A percentile compares a stretch with the other conserved stretches of the same genome.
phyloP scores from a whole-genome alignment of 2,329 filamentous ascomycete species.

The Phyllosticta citribraziliensis region DNA sequence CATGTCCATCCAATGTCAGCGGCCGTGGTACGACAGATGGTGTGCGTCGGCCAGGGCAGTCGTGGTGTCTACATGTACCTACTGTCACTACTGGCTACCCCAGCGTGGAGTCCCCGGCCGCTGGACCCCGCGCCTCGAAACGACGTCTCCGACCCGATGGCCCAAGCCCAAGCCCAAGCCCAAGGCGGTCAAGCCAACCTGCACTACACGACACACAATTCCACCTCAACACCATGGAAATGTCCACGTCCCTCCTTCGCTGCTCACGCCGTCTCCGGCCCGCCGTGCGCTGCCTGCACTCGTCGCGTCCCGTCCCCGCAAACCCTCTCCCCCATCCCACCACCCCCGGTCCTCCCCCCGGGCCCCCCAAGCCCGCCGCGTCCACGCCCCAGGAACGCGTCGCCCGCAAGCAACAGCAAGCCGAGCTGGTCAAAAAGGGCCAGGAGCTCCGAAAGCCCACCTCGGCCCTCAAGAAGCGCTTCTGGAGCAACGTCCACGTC shows the following conservation, averaged over 20 bases:
- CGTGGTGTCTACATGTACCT: too few species aligned
- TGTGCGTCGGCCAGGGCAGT: too few species aligned
- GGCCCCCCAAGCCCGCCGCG: constrained; percentile 41
- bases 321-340: constrained; percentile 48
- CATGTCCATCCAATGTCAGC: too few species aligned
- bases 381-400: constrained; percentile 39
- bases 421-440: constrained; percentile 38
- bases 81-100: too few species aligned
- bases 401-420: constrained; percentile 41
- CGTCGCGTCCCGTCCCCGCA: constrained; percentile 34
- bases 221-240: background rate
- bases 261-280: background rate
- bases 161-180: too few species aligned
- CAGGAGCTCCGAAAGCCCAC: constrained; percentile 38
- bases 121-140: background rate
- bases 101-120: too few species aligned
- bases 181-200: too few species aligned
- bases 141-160: too few species aligned
- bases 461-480: constrained; percentile 56
- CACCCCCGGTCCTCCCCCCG: constrained; percentile 50
- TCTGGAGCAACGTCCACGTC: constrained; percentile 80
- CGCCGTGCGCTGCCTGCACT: constrained; percentile 31
- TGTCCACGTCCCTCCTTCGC: too few species aligned
- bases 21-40: too few species aligned
- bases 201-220: too few species aligned